Evolutionary conservation across 202 grass and related monocot species (phyloP), one percentile per base, ranked within the genome.

Genomic region (Zizania palustris): DNA sequence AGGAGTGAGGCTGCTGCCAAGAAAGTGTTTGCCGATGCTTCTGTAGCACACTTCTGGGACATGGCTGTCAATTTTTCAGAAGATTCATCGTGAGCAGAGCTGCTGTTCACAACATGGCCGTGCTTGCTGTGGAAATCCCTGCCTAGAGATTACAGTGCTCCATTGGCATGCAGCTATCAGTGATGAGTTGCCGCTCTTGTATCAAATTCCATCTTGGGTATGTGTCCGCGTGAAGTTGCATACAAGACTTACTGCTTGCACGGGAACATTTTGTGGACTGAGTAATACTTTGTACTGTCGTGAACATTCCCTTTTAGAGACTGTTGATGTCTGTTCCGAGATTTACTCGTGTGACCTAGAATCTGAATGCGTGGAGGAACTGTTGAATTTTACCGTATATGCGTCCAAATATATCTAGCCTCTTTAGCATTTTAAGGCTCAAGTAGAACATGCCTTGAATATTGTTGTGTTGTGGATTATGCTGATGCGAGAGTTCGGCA

Each of bases 11-110:
- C 87, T 68, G 95, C 91, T 83, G 91, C 87, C 41, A 98, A 81
- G 83, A 98, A 98, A 68, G 78, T 98, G 8, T 98, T 92, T 63
- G 42, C 55, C 34, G 95, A 98, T 85, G 89, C 85, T 79, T 79
- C 63, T 46, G 91, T 98, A 73, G 75, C 95, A 44, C 95, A 98
- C 54, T 98, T 95, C 67, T 98, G 95, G 95, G 95, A 98, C 50
- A 74, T 98, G 67, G 85, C 91, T 56, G 77, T 87, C 50, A 98
- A 98, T 80, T 95, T 86, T 67, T 77, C 84, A 0, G 89, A 95
- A 67, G 95, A 90, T 76, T 86, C 76, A 5, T 67, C 69, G 3
- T 93, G 71, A 93, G 15, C 11, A 43, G 39, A 64, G 9, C 48
- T 71, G 15, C 13, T 63, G 37, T 64, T 81, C 21, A 81, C 5